A percentile compares a stretch with the other conserved stretches of the same genome.
These are phyloP conservation scores for Colletotrichum echinochloae DNA, from an alignment of 2,329 filamentous ascomycete genomes.

Conservation along the genomic window DNA sequence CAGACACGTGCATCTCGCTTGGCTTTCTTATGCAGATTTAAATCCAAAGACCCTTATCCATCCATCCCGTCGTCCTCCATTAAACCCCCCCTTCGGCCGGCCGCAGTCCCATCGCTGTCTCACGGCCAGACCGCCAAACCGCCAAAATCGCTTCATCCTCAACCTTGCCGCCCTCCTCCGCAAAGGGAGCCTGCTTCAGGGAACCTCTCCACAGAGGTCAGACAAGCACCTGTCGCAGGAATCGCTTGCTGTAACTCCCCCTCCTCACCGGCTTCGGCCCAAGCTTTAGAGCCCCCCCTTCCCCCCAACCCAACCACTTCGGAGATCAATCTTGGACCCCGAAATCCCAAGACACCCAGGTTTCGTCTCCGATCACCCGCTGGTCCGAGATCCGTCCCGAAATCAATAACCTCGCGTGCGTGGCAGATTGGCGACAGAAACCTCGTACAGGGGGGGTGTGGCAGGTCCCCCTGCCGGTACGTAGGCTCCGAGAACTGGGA, in stretches of 20 bases:
- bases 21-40: not conserved
- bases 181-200: not conserved
- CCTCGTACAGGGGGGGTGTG: not conserved
- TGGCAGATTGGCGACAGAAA: conserved; percentile 5
- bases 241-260: conserved; percentile 17
- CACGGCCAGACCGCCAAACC: not conserved
- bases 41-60: not conserved
- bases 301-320: no score
- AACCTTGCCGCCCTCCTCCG: not conserved
- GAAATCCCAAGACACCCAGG: not conserved
- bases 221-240: conserved; percentile 29
- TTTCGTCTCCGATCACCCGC: conserved; percentile 1
- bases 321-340: not conserved
- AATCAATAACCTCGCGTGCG: conserved; percentile 3
- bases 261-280: not conserved
- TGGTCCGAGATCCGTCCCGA: not conserved
- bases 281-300: not conserved
- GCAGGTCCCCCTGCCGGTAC: not conserved
- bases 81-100: no score
- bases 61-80: not conserved
- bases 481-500: conserved; percentile 15
- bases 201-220: conserved; percentile 19
- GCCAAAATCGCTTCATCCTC: conserved; percentile 11
- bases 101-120: not conserved
- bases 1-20: not conserved